Conservation (phyloP, 148 eudicot species). For the Silene conica region DNA sequence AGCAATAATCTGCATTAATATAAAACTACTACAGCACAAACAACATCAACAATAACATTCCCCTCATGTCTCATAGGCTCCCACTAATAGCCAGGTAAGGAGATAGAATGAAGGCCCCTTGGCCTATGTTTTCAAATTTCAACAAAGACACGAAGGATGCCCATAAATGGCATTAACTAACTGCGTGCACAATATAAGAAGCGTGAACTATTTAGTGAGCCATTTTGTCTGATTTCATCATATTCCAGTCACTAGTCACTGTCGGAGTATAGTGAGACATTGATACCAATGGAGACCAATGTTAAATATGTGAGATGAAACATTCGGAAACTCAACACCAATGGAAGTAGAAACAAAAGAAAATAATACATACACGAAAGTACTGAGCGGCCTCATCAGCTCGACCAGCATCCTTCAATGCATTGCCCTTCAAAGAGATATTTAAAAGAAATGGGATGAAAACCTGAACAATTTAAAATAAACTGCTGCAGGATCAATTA, state of each 20-base stretch:
- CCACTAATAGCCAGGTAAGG: neutral
- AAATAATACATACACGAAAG: constrained; percentile 55
- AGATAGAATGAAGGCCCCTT: neutral
- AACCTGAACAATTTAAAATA: neutral
- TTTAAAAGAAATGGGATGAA: constrained; percentile 11
- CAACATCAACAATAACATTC: neutral
- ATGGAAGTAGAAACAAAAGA: neutral
- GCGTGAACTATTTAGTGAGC: neutral
- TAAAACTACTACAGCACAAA: neutral
- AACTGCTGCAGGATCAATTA: neutral
- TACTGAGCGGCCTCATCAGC: constrained; percentile 81
- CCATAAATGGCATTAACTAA: neutral
- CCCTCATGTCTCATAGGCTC: neutral
- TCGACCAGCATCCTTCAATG: constrained; percentile 83
- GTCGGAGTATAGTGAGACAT: neutral
- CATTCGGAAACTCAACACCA: neutral
- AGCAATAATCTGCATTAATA: constrained; percentile 19
- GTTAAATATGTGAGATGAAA: neutral
- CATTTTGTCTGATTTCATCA: neutral
- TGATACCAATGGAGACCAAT: neutral
- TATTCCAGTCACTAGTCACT: neutral
- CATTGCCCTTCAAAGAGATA: constrained; percentile 60
- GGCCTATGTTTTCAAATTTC: neutral
- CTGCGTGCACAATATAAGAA: neutral
- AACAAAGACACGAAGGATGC: neutral